Evolutionary conservation across 2,329 filamentous ascomycete species (phyloP).

Genomic region (Dothistroma septosporum): DNA sequence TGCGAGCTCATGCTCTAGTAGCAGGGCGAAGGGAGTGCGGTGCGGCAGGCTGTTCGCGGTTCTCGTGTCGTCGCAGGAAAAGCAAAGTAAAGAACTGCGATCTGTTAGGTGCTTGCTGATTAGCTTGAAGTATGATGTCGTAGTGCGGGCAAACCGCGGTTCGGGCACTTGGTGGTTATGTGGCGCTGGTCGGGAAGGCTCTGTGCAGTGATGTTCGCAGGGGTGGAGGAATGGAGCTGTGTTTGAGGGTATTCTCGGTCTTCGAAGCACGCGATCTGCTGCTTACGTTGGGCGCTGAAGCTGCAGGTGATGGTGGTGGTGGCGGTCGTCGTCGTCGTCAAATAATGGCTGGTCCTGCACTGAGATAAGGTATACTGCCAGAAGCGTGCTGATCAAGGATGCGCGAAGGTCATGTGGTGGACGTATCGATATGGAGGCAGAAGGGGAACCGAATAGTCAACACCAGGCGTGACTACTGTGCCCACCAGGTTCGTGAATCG

Average conservation of each 20-base stretch:
- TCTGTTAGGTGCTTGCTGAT: constrained; percentile 2
- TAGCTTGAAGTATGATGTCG: constrained; percentile 1
- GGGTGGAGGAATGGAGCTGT: not conserved
- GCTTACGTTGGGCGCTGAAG: not conserved
- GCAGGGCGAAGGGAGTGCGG: constrained; percentile 15
- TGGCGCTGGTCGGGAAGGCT: constrained; percentile 5
- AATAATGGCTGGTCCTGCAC: not conserved
- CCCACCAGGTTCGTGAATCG: not conserved
- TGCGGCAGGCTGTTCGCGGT: not conserved
- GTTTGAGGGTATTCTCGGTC: not conserved
- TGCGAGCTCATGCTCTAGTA: constrained; percentile 35
- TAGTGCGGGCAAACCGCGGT: constrained; percentile 2
- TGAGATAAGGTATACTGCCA: not conserved
- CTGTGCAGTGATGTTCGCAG: constrained; percentile 4
- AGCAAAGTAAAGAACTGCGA: not conserved
- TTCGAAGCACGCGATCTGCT: not conserved
- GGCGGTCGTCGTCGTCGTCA: no score
- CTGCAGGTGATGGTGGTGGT: not conserved
- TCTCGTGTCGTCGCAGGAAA: not conserved
- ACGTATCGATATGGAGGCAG: not conserved
- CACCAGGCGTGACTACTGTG: not conserved
- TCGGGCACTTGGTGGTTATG: constrained; percentile 3
- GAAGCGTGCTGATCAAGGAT: not conserved
- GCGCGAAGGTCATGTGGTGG: not conserved
- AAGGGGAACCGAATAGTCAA: not conserved